Evolutionary conservation across 768 basidiomycete species (phyloP), one percentile per base, ranked within the genome.

Genomic region (Lentinus tigrinus): DNA sequence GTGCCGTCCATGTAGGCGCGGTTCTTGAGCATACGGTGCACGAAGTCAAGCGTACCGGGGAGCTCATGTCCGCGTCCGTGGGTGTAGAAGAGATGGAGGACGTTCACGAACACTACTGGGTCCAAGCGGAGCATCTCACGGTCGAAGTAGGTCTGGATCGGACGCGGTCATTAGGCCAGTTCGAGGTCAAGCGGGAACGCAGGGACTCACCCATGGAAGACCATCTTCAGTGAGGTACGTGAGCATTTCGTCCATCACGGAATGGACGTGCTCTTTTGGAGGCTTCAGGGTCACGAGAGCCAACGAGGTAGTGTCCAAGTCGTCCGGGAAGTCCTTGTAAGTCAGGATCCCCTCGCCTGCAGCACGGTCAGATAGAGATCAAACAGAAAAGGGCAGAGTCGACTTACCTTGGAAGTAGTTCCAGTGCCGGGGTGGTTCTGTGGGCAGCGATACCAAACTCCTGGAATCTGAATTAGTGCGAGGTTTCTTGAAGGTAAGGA

Each of bases 271-370:
- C 13, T 64, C 66, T 36, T 70, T 66, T 31, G 63, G 54, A 19
- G 47, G 68, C 59, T 64, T 46, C 37, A 73, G 65, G 38, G 81
- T 71, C 4, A 77, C 79, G 28, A 81, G 69, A 19, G 69, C 81
- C n/a, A 83, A 38, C n/a, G 81, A 79, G 0, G 82, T 83, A 0
- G 81, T 84, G 57, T 83, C 81, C 21, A 81, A 69, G 68, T 84
- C 82, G 60, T 71, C 76, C 1, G 80, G 80, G 63, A 78, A 81
- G 34, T 73, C 69, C 26, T 42, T 23, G 39, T 53, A 26, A n/a
- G 52, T 53, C 3, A 53, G 38, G 26, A 53, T 42, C 3, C 49
- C 75, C 74, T 11, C 78, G 79, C 6, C 79, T 81, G 13, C 6
- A 10, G 50, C 7, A 31, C 31, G 31, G 7, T 31, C 47, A 19